Evolutionary conservation across 345 rosid species (phyloP).

Genomic region (Salix suchowensis): DNA sequence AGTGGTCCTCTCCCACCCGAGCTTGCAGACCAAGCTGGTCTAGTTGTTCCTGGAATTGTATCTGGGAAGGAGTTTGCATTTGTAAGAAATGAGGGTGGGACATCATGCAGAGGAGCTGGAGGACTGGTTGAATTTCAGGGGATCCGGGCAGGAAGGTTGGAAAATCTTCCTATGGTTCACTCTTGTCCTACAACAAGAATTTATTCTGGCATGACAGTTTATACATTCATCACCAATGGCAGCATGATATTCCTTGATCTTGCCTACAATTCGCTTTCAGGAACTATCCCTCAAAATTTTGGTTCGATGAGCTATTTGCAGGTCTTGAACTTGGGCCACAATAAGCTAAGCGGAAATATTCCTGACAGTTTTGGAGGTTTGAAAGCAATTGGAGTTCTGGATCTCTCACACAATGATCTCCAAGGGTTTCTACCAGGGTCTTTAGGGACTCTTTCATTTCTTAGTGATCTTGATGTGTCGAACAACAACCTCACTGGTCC

Average conservation of each 20-base stretch:
- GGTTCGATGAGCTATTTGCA: constrained; percentile 70
- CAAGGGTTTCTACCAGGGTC: constrained; percentile 73
- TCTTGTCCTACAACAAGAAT: constrained; percentile 83
- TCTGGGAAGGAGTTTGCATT: constrained; percentile 92
- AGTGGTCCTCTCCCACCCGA: constrained; percentile 57
- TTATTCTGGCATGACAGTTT: constrained; percentile 74
- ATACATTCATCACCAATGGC: constrained; percentile 68
- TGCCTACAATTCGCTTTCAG: constrained; percentile 68
- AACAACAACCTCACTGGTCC: constrained; percentile 81
- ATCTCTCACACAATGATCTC: constrained; percentile 80
- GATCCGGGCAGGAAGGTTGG: constrained; percentile 59
- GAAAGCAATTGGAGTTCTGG: constrained; percentile 78
- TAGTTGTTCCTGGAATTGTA: constrained; percentile 66
- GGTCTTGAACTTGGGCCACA: constrained; percentile 93
- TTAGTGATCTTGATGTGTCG: constrained; percentile 90
- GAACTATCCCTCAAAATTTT: constrained; percentile 59
- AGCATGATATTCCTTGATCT: constrained; percentile 90
- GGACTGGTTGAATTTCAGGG: constrained; percentile 93
- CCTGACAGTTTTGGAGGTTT: constrained; percentile 76
- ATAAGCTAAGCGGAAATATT: constrained; percentile 57
- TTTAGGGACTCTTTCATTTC: constrained; percentile 69
- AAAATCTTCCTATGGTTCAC: constrained; percentile 75
- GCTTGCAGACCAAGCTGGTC: constrained; percentile 70
- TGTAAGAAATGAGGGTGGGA: constrained; percentile 95
- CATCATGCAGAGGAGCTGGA: constrained; percentile 94